phyloP scores from a whole-genome alignment of 2,329 filamentous ascomycete genomes.

The Cadophora sp. region DNA sequence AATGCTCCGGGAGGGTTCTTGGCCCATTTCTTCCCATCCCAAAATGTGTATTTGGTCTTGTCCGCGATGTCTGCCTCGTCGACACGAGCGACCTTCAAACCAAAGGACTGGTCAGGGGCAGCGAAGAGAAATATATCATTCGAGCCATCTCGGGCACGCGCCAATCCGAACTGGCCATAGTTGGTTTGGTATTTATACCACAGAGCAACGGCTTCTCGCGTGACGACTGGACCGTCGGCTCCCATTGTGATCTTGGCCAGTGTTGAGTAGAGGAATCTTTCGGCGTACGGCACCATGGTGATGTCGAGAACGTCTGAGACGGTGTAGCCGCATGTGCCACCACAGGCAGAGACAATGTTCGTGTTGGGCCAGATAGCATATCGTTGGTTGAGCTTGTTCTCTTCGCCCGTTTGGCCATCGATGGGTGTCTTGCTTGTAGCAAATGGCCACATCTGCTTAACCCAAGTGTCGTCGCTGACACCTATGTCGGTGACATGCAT shows the following conservation, averaged over 20 bases:
- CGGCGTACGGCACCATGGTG: constrained; percentile 1
- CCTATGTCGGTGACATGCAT: constrained; percentile 11
- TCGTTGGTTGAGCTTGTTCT: constrained; percentile 5
- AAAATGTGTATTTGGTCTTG: constrained; percentile 16
- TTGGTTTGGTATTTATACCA: constrained; percentile 13
- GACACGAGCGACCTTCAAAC: constrained; percentile 19
- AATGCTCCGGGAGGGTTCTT: constrained; percentile 4
- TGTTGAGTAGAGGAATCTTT: constrained; percentile 16
- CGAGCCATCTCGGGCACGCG: constrained; percentile 16
- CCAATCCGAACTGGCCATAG: constrained; percentile 14
- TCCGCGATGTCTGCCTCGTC: constrained; percentile 14
- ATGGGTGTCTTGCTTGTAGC: constrained; percentile 10
- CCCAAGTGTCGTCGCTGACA: neutral
- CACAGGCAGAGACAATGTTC: constrained; percentile 16
- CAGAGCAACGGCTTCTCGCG: constrained; percentile 3
- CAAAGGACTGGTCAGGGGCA: constrained; percentile 1
- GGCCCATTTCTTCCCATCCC: constrained; percentile 15
- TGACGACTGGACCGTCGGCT: neutral
- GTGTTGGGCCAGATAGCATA: constrained; percentile 19
- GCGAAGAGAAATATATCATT: constrained; percentile 19
- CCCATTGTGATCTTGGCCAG: constrained; percentile 16
- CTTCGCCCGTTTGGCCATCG: constrained; percentile 4
- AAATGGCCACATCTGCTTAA: constrained; percentile 19
- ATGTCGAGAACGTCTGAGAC: constrained; percentile 16
- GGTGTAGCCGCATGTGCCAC: constrained; percentile 9